Evolutionary conservation across 805 yeast species (phyloP).

Genomic region (Barnettozyma vustinii): DNA sequence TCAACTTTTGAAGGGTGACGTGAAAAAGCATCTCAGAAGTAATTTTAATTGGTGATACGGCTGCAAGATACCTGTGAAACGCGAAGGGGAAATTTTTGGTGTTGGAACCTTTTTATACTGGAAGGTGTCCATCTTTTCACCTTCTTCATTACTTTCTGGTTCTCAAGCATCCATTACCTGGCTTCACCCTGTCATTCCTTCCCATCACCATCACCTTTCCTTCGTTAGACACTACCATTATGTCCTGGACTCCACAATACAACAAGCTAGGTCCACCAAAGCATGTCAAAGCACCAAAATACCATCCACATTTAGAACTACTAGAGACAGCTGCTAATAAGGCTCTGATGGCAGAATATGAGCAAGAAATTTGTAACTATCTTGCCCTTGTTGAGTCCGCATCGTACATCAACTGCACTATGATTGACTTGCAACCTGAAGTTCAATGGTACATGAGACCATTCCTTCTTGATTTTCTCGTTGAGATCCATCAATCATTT

Average conservation of each 20-base stretch:
- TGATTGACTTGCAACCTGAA: constrained; percentile 85
- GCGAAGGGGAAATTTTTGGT: background rate
- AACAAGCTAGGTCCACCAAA: constrained; percentile 27
- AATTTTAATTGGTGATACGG: background rate
- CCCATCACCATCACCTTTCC: background rate
- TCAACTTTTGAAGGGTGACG: constrained; percentile 3
- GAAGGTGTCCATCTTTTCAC: background rate
- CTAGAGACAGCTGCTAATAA: constrained; percentile 41
- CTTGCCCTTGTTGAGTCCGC: constrained; percentile 34
- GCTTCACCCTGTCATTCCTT: background rate
- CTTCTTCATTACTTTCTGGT: background rate
- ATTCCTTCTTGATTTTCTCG: constrained; percentile 68
- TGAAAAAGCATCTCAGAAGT: constrained; percentile 2
- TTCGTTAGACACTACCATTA: background rate
- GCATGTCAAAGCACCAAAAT: constrained; percentile 17
- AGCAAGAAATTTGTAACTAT: constrained; percentile 35
- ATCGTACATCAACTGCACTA: constrained; percentile 30
- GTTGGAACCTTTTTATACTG: constrained; percentile 4
- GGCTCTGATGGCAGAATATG: constrained; percentile 36
- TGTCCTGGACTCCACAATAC: constrained; percentile 21
- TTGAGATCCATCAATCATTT: constrained; percentile 59
- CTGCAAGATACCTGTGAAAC: constrained; percentile 1
- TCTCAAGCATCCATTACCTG: background rate
- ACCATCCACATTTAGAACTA: constrained; percentile 37
- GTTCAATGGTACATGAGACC: constrained; percentile 75